Conservation (phyloP, 1,284 basidiomycete genomes). For the Ceratorhiza oryzae-sativae region DNA sequence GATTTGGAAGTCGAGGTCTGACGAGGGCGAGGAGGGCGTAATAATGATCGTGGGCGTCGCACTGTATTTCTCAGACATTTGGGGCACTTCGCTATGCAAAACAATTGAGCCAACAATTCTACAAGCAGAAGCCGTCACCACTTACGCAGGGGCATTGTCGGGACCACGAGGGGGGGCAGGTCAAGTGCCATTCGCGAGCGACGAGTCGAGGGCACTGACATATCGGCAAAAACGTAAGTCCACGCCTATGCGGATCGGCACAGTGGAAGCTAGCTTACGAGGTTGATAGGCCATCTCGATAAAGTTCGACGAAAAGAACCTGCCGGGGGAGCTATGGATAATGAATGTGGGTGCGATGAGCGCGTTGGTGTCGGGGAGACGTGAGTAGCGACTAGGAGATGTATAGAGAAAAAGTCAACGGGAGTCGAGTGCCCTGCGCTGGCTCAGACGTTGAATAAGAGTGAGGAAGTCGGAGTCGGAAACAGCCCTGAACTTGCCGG, state of each 20-base stretch:
- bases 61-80: conserved; percentile 40
- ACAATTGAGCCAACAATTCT: conserved; percentile 15
- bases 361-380: conserved; percentile 37
- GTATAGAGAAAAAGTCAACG: conserved; percentile 27
- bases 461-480: conserved; percentile 8
- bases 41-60: conserved; percentile 38
- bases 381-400: neutral
- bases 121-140: neutral
- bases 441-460: conserved; percentile 27
- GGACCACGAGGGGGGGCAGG: conserved; percentile 38
- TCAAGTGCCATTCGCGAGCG: conserved; percentile 36
- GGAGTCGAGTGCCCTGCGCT: conserved; percentile 33
- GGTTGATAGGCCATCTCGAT: conserved; percentile 39
- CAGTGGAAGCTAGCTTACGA: conserved; percentile 30
- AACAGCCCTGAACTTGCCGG: conserved; percentile 15
- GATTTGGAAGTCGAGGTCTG: conserved; percentile 39
- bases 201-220: conserved; percentile 20
- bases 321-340: conserved; percentile 6
- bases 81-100: conserved; percentile 14
- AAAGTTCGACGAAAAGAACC: conserved; percentile 18
- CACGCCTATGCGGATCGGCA: neutral
- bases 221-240: neutral
- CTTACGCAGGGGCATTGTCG: conserved; percentile 37
- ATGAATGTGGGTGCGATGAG: conserved; percentile 37
- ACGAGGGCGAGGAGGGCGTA: conserved; percentile 37